Conservation (phyloP, 352 stramenopile species). For the Ophiocytium majus region DNA sequence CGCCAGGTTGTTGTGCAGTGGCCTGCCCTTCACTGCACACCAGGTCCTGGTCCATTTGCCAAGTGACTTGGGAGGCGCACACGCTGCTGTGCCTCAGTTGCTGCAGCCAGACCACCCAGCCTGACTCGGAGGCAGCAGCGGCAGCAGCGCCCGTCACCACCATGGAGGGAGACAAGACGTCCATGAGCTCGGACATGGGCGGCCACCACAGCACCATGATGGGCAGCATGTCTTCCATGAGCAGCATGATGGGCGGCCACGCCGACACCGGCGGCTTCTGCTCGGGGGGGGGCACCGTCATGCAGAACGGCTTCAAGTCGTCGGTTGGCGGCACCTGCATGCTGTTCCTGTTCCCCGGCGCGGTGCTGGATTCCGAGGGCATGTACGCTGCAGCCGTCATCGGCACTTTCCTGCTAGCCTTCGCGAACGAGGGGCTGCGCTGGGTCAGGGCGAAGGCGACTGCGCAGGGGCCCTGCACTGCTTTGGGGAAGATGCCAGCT, state of each 20-base stretch:
- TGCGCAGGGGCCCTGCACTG: neutral
- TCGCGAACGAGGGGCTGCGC: neutral
- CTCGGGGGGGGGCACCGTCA: neutral
- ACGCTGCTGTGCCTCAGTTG: too few relatives aligned
- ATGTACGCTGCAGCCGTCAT: neutral
- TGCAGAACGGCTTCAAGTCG: neutral
- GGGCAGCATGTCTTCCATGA: neutral
- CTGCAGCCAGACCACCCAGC: too few relatives aligned
- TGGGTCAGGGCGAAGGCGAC: neutral
- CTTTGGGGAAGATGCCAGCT: neutral
- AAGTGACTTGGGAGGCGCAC: too few relatives aligned
- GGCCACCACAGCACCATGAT: too few relatives aligned
- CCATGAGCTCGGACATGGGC: too few relatives aligned
- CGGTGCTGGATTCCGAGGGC: neutral
- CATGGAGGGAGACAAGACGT: too few relatives aligned
- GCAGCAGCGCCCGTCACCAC: too few relatives aligned
- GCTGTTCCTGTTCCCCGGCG: neutral
- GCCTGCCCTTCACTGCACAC: too few relatives aligned
- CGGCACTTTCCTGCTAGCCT: neutral
- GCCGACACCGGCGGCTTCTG: neutral
- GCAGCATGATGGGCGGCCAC: too few relatives aligned
- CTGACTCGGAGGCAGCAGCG: too few relatives aligned
- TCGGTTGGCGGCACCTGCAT: neutral
- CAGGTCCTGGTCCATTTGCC: too few relatives aligned
- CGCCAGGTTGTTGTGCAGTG: too few relatives aligned